Evolutionary conservation across 495 filamentous ascomycete species (phyloP), one percentile per base, ranked within the genome.

Genomic region (Tricharina praecox): DNA sequence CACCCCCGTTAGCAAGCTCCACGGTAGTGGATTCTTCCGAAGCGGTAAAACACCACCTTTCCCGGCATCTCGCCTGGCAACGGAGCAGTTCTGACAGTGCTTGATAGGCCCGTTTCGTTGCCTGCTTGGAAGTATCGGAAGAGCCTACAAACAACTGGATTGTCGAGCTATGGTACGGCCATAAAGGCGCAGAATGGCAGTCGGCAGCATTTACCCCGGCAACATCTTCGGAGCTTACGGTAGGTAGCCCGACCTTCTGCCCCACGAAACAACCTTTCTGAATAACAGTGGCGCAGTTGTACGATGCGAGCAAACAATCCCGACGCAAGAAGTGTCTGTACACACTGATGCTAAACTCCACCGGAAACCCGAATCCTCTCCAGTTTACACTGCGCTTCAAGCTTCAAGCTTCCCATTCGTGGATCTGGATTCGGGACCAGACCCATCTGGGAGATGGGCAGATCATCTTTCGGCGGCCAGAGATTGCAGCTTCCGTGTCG

Each of bases 381-480:
- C 38, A 44, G 18, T 59, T 58, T 43, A 59, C 56, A 11, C 51
- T 59, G 32, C 52, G 56, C 34, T 47, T 54, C 23, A 59, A 50
- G 30, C 16, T 45, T 11, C 7, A 8, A 3, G 13, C 33, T 1
- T 32, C 45, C 10, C 38, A 28, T 23, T 34, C 37, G 30, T 59
- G 56, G 56, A 54, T 59, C 33, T 59, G 56, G 56, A 58, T 40
- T 11, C 53, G 54, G 25, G 55, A 58, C 20, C 54, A 58, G 38
- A 49, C 47, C 37, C 38, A 52, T 1, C 24, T 23, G 4, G 36
- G 41, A 23, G 56, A 59, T 40, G 56, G 56, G 1, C 51, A 45
- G 23, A 32, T 59, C 3, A 34, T 59, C 20, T 58, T 54, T 24
- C 43, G 40, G 16, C 16, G 9, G 26, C 30, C 44, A 21, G 5